These are phyloP conservation scores for Arthroderma sp. DNA, from an alignment of 2,329 filamentous ascomycete genomes.

Conservation along the genomic window DNA sequence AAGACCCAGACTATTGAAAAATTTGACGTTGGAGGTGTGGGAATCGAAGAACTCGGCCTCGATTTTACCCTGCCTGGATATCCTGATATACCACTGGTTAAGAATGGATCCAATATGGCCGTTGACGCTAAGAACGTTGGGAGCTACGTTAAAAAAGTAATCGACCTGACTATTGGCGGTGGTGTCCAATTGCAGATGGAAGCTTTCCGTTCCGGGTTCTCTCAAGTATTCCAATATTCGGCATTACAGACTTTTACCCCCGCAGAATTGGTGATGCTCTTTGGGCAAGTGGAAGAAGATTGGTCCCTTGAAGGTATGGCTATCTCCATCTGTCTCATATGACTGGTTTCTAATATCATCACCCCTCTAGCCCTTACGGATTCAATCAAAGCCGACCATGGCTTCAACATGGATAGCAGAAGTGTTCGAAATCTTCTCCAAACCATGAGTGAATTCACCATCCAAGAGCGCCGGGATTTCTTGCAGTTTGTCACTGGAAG, in stretches of 20 bases:
- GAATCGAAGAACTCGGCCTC: constrained; percentile 73
- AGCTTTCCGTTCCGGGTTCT: constrained; percentile 82
- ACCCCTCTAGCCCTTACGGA: constrained; percentile 65
- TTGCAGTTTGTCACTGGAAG: constrained; percentile 96
- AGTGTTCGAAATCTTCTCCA: constrained; percentile 88
- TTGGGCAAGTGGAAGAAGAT: constrained; percentile 84
- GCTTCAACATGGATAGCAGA: constrained; percentile 96
- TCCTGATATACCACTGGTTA: constrained; percentile 67
- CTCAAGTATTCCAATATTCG: constrained; percentile 89
- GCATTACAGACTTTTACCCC: constrained; percentile 89
- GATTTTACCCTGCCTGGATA: constrained; percentile 95
- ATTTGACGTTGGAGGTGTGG: constrained; percentile 61
- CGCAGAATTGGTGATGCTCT: constrained; percentile 85
- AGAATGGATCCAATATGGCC: constrained; percentile 57
- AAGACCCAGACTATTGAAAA: constrained; percentile 57
- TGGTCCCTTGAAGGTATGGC: constrained; percentile 90
- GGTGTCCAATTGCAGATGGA: constrained; percentile 83
- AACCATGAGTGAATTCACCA: constrained; percentile 76
- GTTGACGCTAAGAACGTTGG: constrained; percentile 90
- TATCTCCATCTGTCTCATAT: neutral
- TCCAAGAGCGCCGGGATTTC: constrained; percentile 73
- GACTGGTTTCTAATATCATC: constrained; percentile 20
- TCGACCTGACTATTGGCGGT: constrained; percentile 79
- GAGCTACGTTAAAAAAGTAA: constrained; percentile 71
- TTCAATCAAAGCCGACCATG: constrained; percentile 96